Base-by-base conservation (phyloP, 148 eudicot genomes). In the Rhododendron simsii region DNA sequence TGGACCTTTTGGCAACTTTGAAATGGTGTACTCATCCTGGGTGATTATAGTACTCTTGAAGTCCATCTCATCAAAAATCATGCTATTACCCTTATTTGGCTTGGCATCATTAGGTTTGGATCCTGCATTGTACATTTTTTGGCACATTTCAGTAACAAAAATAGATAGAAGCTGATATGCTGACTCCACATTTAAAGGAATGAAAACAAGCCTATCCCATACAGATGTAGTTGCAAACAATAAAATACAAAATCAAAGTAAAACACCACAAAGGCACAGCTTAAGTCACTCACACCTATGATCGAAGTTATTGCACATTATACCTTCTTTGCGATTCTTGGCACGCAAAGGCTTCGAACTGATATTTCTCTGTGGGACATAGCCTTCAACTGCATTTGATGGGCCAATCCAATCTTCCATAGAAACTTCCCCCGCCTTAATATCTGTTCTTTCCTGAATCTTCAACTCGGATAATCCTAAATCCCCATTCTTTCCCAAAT, bases 321-420 rank as follows among this genome's bases (percentile, higher is more conserved):
- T 89, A 90, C 98, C 96, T 91, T 91, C 86, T 61, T 84, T 87
- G 9, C 13, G 7, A 45, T 85, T 63, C 61, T 91, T 87, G 14
- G 87, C 84, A n/a, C 35, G 81, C 39, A 20, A 75, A 30, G 88
- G 85, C 85, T 89, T 89, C 44, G 71, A 30, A 18, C 41, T 86
- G 76, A 63, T 91, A 86, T 93, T 93, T 48, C 84, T 91, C 78
- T 90, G 91, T 18, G 99, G 98, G 59, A 95, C 94, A 91, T 94
- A 97, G 82, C 98, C 99, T 86, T 97, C 99, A 91, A 97, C 93
- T 3, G 98, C 96, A 91, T 93, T 93, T 26, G 96, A 90, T 39
- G 95, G 94, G 37, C 99, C 99, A 90, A 93, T 74, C 99, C 98
- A 95, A 86, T 93, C 95, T 82, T 91, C 95, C 91, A 92, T 50